Evolutionary conservation across 768 basidiomycete species (phyloP).

Genomic region (Pleurotus ostreatus): DNA sequence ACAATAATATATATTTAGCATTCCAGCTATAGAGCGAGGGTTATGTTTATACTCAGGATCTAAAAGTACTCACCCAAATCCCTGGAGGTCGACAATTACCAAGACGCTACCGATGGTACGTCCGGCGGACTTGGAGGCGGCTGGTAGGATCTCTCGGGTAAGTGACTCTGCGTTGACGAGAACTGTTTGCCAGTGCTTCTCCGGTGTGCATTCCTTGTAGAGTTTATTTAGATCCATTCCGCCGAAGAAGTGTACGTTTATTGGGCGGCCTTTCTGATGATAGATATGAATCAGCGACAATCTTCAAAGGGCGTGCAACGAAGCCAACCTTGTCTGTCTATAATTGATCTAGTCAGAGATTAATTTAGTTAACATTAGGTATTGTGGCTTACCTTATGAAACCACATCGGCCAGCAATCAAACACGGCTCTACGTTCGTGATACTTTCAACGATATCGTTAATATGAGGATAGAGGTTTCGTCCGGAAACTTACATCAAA

Average conservation of each 20-base stretch:
- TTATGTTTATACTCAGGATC: no score
- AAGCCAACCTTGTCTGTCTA: constrained; percentile 65
- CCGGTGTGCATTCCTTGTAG: constrained; percentile 52
- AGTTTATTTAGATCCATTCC: constrained; percentile 54
- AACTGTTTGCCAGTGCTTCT: constrained; percentile 59
- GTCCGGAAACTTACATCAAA: constrained; percentile 51
- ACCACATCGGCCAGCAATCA: constrained; percentile 76
- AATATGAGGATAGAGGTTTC: not conserved
- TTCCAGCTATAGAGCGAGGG: no score
- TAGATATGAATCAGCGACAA: not conserved
- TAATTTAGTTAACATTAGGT: no score
- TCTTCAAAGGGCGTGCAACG: not conserved
- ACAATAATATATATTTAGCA: no score
- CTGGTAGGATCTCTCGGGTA: constrained; percentile 63
- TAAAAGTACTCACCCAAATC: constrained; percentile 49
- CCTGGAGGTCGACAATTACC: constrained; percentile 68
- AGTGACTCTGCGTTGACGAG: constrained; percentile 65
- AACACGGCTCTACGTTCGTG: constrained; percentile 67
- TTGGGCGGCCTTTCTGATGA: constrained; percentile 60
- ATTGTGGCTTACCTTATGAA: constrained; percentile 54
- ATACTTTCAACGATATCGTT: constrained; percentile 38
- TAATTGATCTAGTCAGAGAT: not conserved
- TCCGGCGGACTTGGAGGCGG: constrained; percentile 53
- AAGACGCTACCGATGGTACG: constrained; percentile 46
- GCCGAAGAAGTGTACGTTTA: constrained; percentile 66